phyloP scores from a whole-genome alignment of 192 early-diverging fungal genomes.

The Chytriomyces hyalinus region DNA sequence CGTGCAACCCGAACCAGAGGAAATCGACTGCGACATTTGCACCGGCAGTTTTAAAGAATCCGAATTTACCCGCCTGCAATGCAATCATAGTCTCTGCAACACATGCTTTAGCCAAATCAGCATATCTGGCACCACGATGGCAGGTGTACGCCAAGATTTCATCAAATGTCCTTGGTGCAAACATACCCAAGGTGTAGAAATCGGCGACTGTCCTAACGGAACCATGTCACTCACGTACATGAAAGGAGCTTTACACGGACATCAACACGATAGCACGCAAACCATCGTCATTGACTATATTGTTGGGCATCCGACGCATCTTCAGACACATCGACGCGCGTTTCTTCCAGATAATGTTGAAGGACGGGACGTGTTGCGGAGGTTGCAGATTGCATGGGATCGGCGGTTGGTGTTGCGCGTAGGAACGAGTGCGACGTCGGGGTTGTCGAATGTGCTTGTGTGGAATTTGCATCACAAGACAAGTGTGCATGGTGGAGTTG shows the following conservation, averaged over 20 bases:
- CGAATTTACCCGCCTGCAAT: background rate
- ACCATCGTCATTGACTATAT: constrained; percentile 2
- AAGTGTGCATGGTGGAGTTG: background rate
- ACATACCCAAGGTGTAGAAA: background rate
- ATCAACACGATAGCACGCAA: background rate
- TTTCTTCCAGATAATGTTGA: constrained; percentile 17
- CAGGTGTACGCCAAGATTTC: background rate
- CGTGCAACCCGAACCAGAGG: background rate
- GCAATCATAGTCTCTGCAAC: constrained; percentile 6
- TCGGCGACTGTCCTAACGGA: constrained; percentile 21
- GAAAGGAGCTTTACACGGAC: background rate
- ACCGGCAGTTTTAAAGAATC: background rate
- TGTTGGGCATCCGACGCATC: background rate
- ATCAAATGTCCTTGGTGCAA: constrained; percentile 19
- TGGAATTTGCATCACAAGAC: constrained; percentile 30
- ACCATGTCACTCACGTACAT: constrained; percentile 11
- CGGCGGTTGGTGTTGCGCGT: constrained; percentile 10
- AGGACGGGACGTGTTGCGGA: background rate
- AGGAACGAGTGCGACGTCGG: constrained; percentile 14
- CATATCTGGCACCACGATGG: constrained; percentile 14
- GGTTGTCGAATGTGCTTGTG: constrained; percentile 3
- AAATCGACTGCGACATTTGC: constrained; percentile 3
- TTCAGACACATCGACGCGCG: background rate
- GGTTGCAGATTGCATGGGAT: constrained; percentile 18
- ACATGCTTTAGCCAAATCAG: background rate